These are phyloP conservation scores for Cutaneotrichosporon mucoides DNA, from an alignment of 1,284 basidiomycete genomes.

Conservation along the genomic window DNA sequence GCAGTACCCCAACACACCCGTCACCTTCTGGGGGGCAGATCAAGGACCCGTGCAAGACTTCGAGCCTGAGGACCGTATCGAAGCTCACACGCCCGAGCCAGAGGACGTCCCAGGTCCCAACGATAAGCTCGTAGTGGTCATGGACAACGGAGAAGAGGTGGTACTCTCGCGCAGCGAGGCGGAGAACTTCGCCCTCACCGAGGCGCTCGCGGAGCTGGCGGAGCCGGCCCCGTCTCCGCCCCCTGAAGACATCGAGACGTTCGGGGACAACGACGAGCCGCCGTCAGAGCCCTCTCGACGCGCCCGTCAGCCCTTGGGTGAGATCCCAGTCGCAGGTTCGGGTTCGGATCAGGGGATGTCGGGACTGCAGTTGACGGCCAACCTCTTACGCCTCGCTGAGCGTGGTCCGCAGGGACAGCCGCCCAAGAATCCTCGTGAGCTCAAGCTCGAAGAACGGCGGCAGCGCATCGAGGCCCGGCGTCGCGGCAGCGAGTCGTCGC, in stretches of 20 bases:
- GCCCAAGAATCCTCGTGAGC: not conserved
- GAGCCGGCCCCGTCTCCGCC: not conserved
- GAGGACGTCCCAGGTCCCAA: not conserved
- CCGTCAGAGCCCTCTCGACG: not conserved
- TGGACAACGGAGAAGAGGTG: constrained; percentile 4
- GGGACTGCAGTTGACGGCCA: constrained; percentile 1
- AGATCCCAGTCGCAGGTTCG: not conserved
- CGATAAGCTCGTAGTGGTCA: not conserved
- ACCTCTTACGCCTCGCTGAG: constrained; percentile 1
- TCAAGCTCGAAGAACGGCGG: not conserved
- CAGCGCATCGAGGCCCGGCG: not conserved
- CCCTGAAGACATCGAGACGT: not conserved
- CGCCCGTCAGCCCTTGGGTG: not conserved
- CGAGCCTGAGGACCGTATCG: not conserved
- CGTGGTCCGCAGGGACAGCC: not conserved
- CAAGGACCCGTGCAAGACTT: not conserved
- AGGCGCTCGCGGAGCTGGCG: not conserved
- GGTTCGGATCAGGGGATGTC: not conserved
- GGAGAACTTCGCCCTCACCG: not conserved
- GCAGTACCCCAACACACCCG: not conserved
- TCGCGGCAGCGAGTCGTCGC: not conserved
- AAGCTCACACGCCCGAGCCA: not conserved
- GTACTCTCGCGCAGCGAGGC: not conserved
- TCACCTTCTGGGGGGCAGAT: not conserved
- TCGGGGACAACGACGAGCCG: not conserved